Base-by-base conservation (phyloP, 2,329 filamentous ascomycete species). In the Dactylellina leptospora region DNA sequence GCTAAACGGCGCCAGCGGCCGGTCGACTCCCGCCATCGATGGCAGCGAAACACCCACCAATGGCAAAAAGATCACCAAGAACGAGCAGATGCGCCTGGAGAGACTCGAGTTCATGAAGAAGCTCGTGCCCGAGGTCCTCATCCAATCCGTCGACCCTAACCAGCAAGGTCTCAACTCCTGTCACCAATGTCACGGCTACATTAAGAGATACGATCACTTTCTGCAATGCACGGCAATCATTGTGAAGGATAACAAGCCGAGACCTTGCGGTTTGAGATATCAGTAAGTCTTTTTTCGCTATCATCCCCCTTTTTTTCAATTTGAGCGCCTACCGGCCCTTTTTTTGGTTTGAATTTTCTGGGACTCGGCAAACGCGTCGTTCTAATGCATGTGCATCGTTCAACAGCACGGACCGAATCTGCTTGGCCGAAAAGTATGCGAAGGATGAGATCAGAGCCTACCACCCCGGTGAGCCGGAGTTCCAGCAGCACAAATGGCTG, bases 131-230 rank as follows among this genome's bases (percentile, higher is more conserved):
- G 64, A 70, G 18, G 55, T 61, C 10, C 56, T 70, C 18, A 70
- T 70, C 23, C 64, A 70, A 23, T 61, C 56, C n/a, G 64, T 70
- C 10, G 64, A 70, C 33, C 64, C 64, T 2, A 70, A 70, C 50
- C 64, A 70, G 47, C 64, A 70, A 28, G 64, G 64, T 16, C 36
- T 70, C 16, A 70, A 70, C 50, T 70, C 64, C 5, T 70, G 64
- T 20, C 64, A 70, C 40, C 64, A 70, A 18, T 70, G 64, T 18
- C 64, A 70, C 56, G 64, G 64, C 1, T 70, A 70, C 25, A 71
- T 71, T 27, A 71, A 71, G 16, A 42, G 66, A 63, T 71, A 71
- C 13, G 66, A 71, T 47, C 66, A 71, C 45, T 71, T 71, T 48
- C 16, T 71, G 51, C 66, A 71, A 13, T 71, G 66, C 28, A 71